phyloP scores from a whole-genome alignment of 148 eudicot genomes.

The Dysphania ambrosioides region DNA sequence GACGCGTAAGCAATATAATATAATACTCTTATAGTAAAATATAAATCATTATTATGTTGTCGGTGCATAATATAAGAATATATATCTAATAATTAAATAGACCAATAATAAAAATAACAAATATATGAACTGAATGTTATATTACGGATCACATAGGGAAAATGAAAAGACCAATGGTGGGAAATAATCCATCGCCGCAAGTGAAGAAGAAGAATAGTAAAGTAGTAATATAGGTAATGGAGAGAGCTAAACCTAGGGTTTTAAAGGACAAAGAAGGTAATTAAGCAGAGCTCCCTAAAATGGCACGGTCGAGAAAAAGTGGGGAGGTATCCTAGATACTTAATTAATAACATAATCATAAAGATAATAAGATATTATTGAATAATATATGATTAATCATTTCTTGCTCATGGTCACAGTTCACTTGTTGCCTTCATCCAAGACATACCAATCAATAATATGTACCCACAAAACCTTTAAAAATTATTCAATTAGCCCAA shows the following conservation, averaged over 20 bases:
- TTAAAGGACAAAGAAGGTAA: not conserved
- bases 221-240: not conserved
- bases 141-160: not conserved
- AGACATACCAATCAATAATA: slow-evolving; percentile 30
- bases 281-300: slow-evolving; percentile 14
- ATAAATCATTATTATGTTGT: not conserved
- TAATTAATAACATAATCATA: slow-evolving; percentile 10
- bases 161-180: not conserved
- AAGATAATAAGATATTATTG: slow-evolving; percentile 17
- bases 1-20: too few relatives aligned
- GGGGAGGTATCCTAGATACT: not conserved
- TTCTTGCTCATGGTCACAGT: slow-evolving; percentile 19
- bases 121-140: not conserved
- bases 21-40: not conserved
- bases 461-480: slow-evolving; percentile 19
- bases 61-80: not conserved
- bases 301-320: slow-evolving; percentile 18
- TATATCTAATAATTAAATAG: not conserved
- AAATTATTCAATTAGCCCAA: slow-evolving; percentile 1
- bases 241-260: slow-evolving; percentile 18
- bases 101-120: not conserved
- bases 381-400: not conserved
- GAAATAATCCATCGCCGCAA: not conserved
- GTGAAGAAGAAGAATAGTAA: not conserved
- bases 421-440: slow-evolving; percentile 28